Base-by-base conservation (phyloP, 192 early-diverging fungal species). In the Coemansia sp. region DNA sequence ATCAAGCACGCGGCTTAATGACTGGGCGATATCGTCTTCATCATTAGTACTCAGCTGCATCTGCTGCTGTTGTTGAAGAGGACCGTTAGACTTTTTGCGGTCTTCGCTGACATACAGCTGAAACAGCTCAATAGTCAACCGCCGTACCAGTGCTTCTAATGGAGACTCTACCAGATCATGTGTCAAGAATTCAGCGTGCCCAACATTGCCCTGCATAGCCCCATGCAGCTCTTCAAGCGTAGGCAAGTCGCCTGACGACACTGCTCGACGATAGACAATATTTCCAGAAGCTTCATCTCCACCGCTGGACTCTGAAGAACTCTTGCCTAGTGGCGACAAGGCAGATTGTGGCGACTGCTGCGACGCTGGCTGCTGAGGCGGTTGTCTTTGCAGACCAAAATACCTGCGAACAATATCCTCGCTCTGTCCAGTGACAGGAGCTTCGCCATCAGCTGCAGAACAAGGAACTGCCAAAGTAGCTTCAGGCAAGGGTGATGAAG, bases 381-480 rank as follows among this genome's bases (percentile, higher is more conserved):
- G 37, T 18, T 20, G 63, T 7, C 60, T 49, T 59, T 70, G 74
- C 11, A 60, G 63, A 15, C 67, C 68, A 58, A 78, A 56, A 43
- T 78, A 78, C 61, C 56, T 67, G 57, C 75, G 75, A 39, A 78
- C 75, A 61, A 78, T 78, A 19, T 78, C 75, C 42, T 78, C 75
- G 45, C 56, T 53, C 48, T 69, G 67, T 19, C 38, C 7, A 1
- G 61, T 7, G 11, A 51, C 30, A 2, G 56, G 30, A 8, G 30
- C 14, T 36, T 63, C 68, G 11, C 31, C 50, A 16, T 20, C 20
- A 5, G 41, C 53, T 3, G 51, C 53, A 13, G 40, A 26, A 16
- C 53, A 15, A 16, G 58, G 54, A 11, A 54, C 56, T 6, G 41
- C 28, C 0, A 18, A 50, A 50, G 58, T 33, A 52, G 65, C 40